phyloP scores from a whole-genome alignment of 192 early-diverging fungal genomes.

The Gryganskiella cystojenkinii region DNA sequence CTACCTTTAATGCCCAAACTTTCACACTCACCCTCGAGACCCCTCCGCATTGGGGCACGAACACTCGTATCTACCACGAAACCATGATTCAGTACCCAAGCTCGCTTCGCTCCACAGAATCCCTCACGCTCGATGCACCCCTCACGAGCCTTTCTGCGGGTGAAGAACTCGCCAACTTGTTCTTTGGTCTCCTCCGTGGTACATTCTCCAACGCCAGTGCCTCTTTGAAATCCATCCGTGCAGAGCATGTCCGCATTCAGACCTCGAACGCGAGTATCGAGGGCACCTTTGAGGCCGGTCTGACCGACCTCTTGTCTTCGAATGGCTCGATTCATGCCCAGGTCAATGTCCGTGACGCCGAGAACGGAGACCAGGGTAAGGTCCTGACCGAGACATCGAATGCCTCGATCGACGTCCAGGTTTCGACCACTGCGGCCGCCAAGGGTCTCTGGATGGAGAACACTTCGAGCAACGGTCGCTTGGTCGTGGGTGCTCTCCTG shows the following conservation, averaged over 20 bases:
- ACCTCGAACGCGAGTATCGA: conserved; percentile 26
- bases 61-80: conserved; percentile 26
- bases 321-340: conserved; percentile 31
- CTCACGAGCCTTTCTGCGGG: conserved; percentile 12
- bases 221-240: neutral
- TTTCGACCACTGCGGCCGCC: conserved; percentile 11
- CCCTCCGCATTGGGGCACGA: neutral
- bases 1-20: conserved; percentile 12
- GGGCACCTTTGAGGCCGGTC: conserved; percentile 23
- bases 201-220: conserved; percentile 27
- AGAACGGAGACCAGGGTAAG: conserved; percentile 14
- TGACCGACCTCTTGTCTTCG: conserved; percentile 12
- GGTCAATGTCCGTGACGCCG: conserved; percentile 17
- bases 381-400: conserved; percentile 17
- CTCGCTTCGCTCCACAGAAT: neutral
- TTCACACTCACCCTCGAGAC: conserved; percentile 21
- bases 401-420: conserved; percentile 10
- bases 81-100: conserved; percentile 29
- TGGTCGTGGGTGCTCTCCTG: conserved; percentile 20
- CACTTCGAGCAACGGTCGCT: conserved; percentile 3
- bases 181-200: conserved; percentile 18
- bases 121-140: conserved; percentile 15
- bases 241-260: conserved; percentile 2
- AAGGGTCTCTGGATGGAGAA: conserved; percentile 33
- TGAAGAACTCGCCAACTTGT: neutral